phyloP scores from a whole-genome alignment of 805 yeast species.

The Candida khao-thaluensis region DNA sequence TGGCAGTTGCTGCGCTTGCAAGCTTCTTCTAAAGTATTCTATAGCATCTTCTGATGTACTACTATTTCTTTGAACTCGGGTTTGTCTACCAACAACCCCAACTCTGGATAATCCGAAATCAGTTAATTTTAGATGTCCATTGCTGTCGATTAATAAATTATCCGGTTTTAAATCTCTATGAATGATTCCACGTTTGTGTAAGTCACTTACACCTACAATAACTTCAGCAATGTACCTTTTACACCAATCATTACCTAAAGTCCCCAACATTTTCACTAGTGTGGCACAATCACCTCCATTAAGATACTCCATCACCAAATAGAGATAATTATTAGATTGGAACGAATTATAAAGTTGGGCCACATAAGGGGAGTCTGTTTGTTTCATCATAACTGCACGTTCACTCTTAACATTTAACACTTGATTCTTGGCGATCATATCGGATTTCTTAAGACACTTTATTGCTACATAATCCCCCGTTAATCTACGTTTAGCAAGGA shows the following conservation, averaged over 20 bases:
- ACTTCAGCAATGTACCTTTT: constrained; percentile 85
- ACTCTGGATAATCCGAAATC: constrained; percentile 93
- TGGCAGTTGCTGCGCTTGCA: constrained; percentile 15
- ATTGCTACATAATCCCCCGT: constrained; percentile 97
- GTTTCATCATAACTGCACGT: constrained; percentile 97
- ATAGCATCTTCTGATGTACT: constrained; percentile 43
- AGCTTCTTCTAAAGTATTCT: constrained; percentile 35
- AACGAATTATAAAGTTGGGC: constrained; percentile 86
- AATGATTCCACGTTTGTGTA: constrained; percentile 84
- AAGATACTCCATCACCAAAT: constrained; percentile 92
- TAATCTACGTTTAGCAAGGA: constrained; percentile 72
- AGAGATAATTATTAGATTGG: constrained; percentile 82
- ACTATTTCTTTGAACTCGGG: constrained; percentile 42
- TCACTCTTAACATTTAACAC: constrained; percentile 92
- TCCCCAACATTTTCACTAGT: constrained; percentile 75
- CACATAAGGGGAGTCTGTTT: constrained; percentile 88
- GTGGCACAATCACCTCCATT: constrained; percentile 97
- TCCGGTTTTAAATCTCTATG: constrained; percentile 97
- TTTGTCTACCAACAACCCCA: constrained; percentile 83
- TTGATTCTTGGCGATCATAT: constrained; percentile 97
- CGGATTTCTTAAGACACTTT: constrained; percentile 85
- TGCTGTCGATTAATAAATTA: constrained; percentile 77
- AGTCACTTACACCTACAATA: constrained; percentile 83
- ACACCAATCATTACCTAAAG: constrained; percentile 84
- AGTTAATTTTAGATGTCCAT: constrained; percentile 88